Percentiles rank a stretch among this genome's conserved stretches.
These are phyloP conservation scores for Kwoniella pini DNA, from an alignment of 768 basidiomycete genomes.

Conservation along the genomic window DNA sequence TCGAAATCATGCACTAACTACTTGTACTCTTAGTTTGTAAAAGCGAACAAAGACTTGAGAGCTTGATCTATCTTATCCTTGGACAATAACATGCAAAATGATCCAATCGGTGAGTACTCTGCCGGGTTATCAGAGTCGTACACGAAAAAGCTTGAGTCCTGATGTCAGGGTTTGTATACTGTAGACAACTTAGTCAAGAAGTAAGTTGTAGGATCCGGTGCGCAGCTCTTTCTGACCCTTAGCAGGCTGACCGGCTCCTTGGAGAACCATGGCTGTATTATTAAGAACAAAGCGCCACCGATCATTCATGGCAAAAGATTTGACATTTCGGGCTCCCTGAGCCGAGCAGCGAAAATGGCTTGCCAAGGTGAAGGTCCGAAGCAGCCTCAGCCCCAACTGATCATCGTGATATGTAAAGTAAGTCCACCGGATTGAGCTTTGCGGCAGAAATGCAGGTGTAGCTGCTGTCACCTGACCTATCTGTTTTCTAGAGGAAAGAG, in stretches of 20 bases:
- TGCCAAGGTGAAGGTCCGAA: not conserved
- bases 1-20: too few relatives aligned
- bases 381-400: constrained; percentile 36
- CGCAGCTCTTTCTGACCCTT: too few relatives aligned
- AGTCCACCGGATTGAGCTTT: not conserved
- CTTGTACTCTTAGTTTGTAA: not conserved
- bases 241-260: not conserved
- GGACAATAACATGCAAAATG: not conserved
- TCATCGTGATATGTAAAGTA: constrained; percentile 46
- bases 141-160: not conserved
- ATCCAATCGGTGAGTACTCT: not conserved
- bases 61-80: not conserved
- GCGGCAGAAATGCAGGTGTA: not conserved
- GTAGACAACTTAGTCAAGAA: not conserved
- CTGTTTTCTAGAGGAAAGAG: constrained; percentile 28
- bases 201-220: too few relatives aligned
- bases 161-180: too few relatives aligned
- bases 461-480: not conserved
- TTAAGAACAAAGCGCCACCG: not conserved
- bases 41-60: not conserved
- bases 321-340: not conserved
- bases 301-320: not conserved
- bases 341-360: not conserved
- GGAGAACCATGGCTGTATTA: not conserved
- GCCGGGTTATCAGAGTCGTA: too few relatives aligned